A percentile compares a stretch with the other conserved stretches of the same genome.
Conservation (phyloP, 495 filamentous ascomycete genomes). For the Lophiostoma macrostomum region DNA sequence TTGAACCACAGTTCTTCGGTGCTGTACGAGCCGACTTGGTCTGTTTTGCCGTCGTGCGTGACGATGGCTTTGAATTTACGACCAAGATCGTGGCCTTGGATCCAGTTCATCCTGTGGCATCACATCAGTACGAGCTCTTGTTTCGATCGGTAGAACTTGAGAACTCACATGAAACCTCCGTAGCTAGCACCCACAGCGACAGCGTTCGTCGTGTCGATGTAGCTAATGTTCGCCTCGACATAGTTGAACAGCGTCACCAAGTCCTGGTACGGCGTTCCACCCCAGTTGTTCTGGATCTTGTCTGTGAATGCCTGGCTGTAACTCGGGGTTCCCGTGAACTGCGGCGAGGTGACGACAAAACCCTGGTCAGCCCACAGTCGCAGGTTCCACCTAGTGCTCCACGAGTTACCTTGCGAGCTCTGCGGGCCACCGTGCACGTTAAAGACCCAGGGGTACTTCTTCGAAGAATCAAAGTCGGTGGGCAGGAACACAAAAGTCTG, state of each 20-base stretch:
- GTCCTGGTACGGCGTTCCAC: constrained; percentile 54
- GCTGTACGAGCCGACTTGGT: constrained; percentile 44
- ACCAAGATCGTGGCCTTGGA: constrained; percentile 53
- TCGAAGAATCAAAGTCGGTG: constrained; percentile 44
- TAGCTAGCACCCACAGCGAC: constrained; percentile 52
- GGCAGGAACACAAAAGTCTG: constrained; percentile 50
- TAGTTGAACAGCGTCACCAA: constrained; percentile 51
- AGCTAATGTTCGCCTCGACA: constrained; percentile 48
- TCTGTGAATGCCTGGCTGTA: constrained; percentile 51
- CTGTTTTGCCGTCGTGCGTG: constrained; percentile 46
- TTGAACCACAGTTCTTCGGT: constrained; percentile 51
- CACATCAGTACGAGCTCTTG: too few species aligned
- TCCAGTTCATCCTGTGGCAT: constrained; percentile 51
- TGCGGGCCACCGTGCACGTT: constrained; percentile 56
- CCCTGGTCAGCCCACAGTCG: constrained; percentile 56
- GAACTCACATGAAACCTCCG: constrained; percentile 47
- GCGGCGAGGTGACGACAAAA: constrained; percentile 50
- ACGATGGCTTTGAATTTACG: constrained; percentile 56
- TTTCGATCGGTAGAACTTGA: not conserved
- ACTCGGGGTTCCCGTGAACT: constrained; percentile 52
- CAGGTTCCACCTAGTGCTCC: constrained; percentile 53
- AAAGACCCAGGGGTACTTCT: constrained; percentile 51
- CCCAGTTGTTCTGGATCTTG: constrained; percentile 51
- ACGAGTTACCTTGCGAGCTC: constrained; percentile 48
- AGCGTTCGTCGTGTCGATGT: constrained; percentile 48